Evolutionary conservation across 352 stramenopile species (phyloP), one percentile per base, ranked within the genome.

Genomic region (Aphanomyces euteiches): DNA sequence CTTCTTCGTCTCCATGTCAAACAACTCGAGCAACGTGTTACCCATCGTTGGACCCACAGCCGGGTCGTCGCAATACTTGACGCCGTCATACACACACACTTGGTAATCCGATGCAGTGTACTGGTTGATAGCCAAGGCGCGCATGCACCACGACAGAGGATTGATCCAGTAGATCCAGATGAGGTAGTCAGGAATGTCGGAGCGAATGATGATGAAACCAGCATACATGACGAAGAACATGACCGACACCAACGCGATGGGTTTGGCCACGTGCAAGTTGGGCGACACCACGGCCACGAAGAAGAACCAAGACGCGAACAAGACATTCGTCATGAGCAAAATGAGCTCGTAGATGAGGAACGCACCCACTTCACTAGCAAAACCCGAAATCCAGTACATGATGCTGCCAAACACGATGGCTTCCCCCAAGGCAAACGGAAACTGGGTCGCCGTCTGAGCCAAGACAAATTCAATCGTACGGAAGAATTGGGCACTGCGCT

Each of bases 401-500:
- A 93, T 72, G 1, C 78, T 83, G 45, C 86, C 83, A 77, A 96
- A 95, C n/a, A 93, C 56, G 3, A 92, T 47, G 3, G 79, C 78
- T 75, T 95, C 89, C 5, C 85, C 70, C 15, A 83, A 13, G 61
- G 70, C 66, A 45, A 87, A 73, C 21, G 83, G 76, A 10, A 84
- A 5, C 41, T 82, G 74, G 48, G 75, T 76, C 12, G 53, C 56
- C 13, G 66, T 72, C 3, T 67, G 75, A 2, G 78, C 84, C n/a
- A 95, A 45, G 28, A 93, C 79, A 67, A 89, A 95, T 47, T 79
- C 79, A 17, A 80, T 84, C 7, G 87, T 82, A 13, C 82, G 82
- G 56, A 87, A 96, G 73, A 96, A 95, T 69, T 96, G 95, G 19
- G 81, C 74, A 80, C 89, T 34, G 70, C 75, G 69, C 76, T 88